Evolutionary conservation across 2,329 filamentous ascomycete species (phyloP), one percentile per base, ranked within the genome.

Genomic region (Zymoseptoria ardabiliae): DNA sequence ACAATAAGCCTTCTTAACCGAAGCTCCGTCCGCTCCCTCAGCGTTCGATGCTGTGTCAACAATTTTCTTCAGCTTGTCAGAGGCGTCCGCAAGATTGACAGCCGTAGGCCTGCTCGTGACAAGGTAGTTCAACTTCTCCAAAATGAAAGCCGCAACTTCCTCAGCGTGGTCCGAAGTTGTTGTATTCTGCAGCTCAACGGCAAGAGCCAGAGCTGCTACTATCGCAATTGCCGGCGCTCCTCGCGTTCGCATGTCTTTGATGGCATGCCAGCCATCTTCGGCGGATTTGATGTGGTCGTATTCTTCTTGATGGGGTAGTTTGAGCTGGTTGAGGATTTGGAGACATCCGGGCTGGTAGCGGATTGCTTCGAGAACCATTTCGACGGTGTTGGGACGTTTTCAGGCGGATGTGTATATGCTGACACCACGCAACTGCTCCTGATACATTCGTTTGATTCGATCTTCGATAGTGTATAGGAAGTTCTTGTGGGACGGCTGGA

Each of bases 201-300:
- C 92, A 41, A 97, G 83, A 2, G 90, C 87, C 35, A 99, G 82
- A 20, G 89, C 90, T 21, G 94, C 94, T n/a, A 99, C 94, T 65
- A 99, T 97, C 51, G 94, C 94, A 73, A 99, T 99, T 52, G 94
- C 94, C 0, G 94, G 94, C 4, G 94, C 94, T 49, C 90, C 88
- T 56, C 85, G 80, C 57, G 79, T 90, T 69, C 90, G 85, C 90
- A 94, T 94, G 17, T 88, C 82, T 68, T 85, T 86, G 76, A 94
- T 94, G 68, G 88, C 89, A 72, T 91, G 86, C 76, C 90, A 94
- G 45, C 88, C 90, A 75, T 91, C 87, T 67, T 87, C 82, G 63
- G 85, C 83, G 10, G 83, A 88, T 28, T 81, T 81, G 56, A 93
- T 83, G 63, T 82, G 73, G 69, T 93, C 88, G 73, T 92, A 94